These are phyloP conservation scores for Linaria vulgaris DNA, from an alignment of 257 asterid genomes.

Conservation along the genomic window DNA sequence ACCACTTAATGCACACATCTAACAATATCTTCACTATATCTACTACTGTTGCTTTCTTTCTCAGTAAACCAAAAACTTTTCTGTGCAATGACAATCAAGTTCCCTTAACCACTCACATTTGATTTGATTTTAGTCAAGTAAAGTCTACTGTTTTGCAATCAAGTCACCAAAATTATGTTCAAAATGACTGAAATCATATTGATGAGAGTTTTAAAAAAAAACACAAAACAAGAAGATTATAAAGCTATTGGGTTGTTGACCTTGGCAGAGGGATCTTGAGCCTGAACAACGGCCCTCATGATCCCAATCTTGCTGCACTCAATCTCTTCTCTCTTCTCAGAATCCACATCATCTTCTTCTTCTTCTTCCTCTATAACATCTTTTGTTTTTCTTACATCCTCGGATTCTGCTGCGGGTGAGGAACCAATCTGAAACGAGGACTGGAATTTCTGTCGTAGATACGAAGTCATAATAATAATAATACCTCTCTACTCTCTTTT, in stretches of 20 bases:
- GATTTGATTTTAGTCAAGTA: no score
- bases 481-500: background rate
- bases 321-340: constrained; percentile 32
- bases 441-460: constrained; percentile 60
- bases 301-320: constrained; percentile 39
- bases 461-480: constrained; percentile 85
- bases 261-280: constrained; percentile 48
- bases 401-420: constrained; percentile 20
- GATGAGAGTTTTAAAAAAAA: constrained; percentile 3
- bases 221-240: constrained; percentile 11
- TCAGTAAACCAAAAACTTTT: background rate
- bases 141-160: background rate
- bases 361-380: constrained; percentile 10
- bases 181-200: no score
- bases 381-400: constrained; percentile 21
- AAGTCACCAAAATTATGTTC: background rate
- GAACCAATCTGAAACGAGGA: constrained; percentile 34
- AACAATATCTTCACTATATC: no score
- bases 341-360: constrained; percentile 21
- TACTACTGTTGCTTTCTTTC: no score
- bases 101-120: background rate
- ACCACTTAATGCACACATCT: no score
- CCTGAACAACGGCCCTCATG: constrained; percentile 37
- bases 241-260: constrained; percentile 27
- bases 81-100: background rate